Base-by-base conservation (phyloP, 179 eudicot species). In the Dionaea muscipula region DNA sequence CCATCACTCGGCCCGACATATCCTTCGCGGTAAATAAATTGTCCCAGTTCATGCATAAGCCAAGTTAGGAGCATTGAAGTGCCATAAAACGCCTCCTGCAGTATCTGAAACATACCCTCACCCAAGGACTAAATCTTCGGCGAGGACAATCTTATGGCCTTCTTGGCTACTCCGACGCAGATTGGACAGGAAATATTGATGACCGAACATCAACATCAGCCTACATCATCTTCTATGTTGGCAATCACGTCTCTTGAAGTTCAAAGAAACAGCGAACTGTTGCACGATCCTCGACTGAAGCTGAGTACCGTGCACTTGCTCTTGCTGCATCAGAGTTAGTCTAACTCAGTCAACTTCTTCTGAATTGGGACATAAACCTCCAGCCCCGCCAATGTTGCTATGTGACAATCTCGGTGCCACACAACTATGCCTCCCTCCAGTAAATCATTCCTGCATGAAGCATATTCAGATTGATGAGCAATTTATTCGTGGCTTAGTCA, bases 21-120 rank as follows among this genome's bases (percentile, higher is more conserved):
- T 23, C 64, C 14, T 60, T 49, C 25, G 13, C 38, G 0, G 64
- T 60, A 1, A 60, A 60, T 19, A 49, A 37, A 17, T 24, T 60
- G 0, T n/a, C 55, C 19, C 55, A 53, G 25, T 53, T 0, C 27
- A 11, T 36, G 27, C 17, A 35, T 4, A 0, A 2, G 2, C 57
- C 57, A 0, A 53, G 26, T 0, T 4, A 1, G 0, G n/a, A 10
- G 1, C 45, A 53, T 37, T 37, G 26, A 6, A n/a, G 3, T 10
- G 45, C 28, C 1, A 14, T 23, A 6, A 35, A 35, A 8, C 57
- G 57, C 3, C n/a, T 53, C 27, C 41, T 53, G 4, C 25, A 10
- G 15, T 53, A 36, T 36, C 43, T 53, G 2, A 33, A 12, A 43
- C 14, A 26, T 10, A 28, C 56, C 23, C 6, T 21, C 4, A 0